Conservation (phyloP, 2,329 filamentous ascomycete genomes). For the Metarhizium rileyi region DNA sequence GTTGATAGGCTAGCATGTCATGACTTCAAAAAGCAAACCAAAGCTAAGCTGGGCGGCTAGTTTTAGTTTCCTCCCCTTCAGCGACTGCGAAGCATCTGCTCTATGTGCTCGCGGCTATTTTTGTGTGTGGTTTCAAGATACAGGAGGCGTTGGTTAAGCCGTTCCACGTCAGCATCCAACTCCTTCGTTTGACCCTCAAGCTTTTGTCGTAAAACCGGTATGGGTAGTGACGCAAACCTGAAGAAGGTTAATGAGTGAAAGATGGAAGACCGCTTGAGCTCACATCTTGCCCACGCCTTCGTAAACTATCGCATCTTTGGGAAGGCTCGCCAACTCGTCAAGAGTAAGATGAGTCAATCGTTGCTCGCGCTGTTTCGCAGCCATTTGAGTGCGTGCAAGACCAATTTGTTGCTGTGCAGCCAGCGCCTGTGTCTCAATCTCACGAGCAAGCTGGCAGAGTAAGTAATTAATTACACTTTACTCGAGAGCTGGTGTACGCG, state of each 20-base stretch:
- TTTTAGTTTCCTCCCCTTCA: no score
- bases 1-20: no score
- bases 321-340: constrained; percentile 70
- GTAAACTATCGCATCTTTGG: constrained; percentile 70
- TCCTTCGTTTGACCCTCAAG: constrained; percentile 65
- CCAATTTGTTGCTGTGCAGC: constrained; percentile 87
- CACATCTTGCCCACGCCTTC: constrained; percentile 98
- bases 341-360: constrained; percentile 82
- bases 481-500: not conserved
- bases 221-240: constrained; percentile 82
- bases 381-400: constrained; percentile 75
- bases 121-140: constrained; percentile 93
- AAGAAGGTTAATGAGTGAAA: not conserved
- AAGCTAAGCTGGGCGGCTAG: no score
- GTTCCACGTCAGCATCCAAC: constrained; percentile 67
- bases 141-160: constrained; percentile 77
- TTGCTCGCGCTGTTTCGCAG: constrained; percentile 76
- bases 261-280: constrained; percentile 20
- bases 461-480: no score
- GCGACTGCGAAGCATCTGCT: constrained; percentile 65
- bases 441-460: constrained; percentile 65
- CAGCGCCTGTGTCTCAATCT: constrained; percentile 85
- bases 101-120: constrained; percentile 85
- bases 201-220: constrained; percentile 63
- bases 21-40: no score